Evolutionary conservation across 2,329 filamentous ascomycete species (phyloP).

Genomic region (Mollisia scopiformis): DNA sequence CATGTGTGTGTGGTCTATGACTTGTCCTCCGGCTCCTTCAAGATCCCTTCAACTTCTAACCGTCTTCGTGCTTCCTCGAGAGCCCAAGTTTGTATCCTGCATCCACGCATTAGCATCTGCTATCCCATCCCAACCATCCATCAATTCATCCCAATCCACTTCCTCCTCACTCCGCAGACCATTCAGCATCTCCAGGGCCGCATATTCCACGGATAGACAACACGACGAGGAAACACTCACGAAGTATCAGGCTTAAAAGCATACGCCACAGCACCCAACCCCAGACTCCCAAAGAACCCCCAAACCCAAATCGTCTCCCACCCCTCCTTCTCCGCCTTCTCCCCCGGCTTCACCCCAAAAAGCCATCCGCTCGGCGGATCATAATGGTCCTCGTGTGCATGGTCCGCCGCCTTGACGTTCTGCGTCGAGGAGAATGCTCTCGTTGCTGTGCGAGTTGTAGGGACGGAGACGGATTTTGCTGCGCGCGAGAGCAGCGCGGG

Average conservation of each 20-base stretch:
- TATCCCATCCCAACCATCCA: background rate
- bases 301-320: constrained; percentile 90
- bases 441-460: background rate
- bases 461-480: background rate
- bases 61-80: constrained; percentile 94
- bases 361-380: constrained; percentile 92
- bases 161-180: background rate
- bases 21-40: constrained; percentile 70
- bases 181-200: background rate
- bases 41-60: constrained; percentile 93
- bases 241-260: constrained; percentile 98
- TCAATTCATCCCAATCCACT: constrained; percentile 6
- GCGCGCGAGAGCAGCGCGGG: constrained; percentile 6
- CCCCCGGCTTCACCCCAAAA: constrained; percentile 89
- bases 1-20: constrained; percentile 9
- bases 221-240: constrained; percentile 58
- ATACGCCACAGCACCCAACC: constrained; percentile 77
- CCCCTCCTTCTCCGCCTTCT: constrained; percentile 94
- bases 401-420: constrained; percentile 21
- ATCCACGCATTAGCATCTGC: constrained; percentile 32
- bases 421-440: constrained; percentile 2
- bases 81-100: constrained; percentile 98
- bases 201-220: background rate
- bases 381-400: constrained; percentile 60
- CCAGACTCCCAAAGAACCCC: constrained; percentile 80